Evolutionary conservation across 2,329 filamentous ascomycete species (phyloP).

Genomic region (Epichloe sylvatica): DNA sequence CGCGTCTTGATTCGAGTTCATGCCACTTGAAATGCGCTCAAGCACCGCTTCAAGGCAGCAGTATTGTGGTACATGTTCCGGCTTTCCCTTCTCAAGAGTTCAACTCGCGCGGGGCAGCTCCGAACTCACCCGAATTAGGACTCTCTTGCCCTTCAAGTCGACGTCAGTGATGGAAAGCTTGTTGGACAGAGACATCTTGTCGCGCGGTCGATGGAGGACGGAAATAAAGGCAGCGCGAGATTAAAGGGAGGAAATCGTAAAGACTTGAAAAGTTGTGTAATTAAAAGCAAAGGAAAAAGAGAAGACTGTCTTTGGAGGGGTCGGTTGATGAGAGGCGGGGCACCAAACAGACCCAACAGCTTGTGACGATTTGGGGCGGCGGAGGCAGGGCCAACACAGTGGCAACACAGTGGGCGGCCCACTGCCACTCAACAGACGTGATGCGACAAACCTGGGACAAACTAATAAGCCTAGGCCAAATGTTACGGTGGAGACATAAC

Average conservation of each 20-base stretch:
- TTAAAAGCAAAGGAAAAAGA: neutral
- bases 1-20: neutral
- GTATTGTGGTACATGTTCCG: neutral
- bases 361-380: neutral
- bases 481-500: too few species aligned
- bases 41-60: neutral
- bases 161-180: conserved; percentile 96
- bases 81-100: too few species aligned
- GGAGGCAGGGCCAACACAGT: neutral
- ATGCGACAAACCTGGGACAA: neutral
- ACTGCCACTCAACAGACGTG: neutral
- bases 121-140: conserved; percentile 78
- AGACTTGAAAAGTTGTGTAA: neutral
- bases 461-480: too few species aligned
- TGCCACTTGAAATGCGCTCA: neutral
- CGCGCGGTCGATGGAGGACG: neutral
- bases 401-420: too few species aligned
- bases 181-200: conserved; percentile 88
- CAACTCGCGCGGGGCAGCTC: neutral
- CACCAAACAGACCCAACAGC: neutral
- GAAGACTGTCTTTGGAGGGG: conserved; percentile 2
- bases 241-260: neutral
- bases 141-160: conserved; percentile 95
- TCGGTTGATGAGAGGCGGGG: conserved; percentile 2
- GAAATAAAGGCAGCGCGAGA: neutral